Conservation (phyloP, 2,329 filamentous ascomycete genomes). For the Ascochyta clinopodiicola region DNA sequence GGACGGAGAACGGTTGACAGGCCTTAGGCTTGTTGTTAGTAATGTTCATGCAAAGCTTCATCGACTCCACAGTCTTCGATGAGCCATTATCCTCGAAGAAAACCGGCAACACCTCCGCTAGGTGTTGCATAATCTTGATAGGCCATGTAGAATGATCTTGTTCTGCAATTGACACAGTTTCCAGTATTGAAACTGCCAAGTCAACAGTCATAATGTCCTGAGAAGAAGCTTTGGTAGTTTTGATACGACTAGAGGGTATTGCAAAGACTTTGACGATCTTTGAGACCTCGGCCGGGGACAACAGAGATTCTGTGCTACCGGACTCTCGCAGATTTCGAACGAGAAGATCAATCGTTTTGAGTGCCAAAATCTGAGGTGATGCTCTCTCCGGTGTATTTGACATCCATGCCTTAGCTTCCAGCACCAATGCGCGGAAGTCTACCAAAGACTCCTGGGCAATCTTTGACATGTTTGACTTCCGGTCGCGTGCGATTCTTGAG, state of each 20-base stretch:
- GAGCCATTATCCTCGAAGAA: conserved; percentile 30
- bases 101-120: conserved; percentile 55
- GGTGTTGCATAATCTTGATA: conserved; percentile 57
- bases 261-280: conserved; percentile 55
- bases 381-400: conserved; percentile 58
- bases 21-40: conserved; percentile 80
- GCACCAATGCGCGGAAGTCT: conserved; percentile 61
- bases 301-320: conserved; percentile 58
- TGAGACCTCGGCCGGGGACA: conserved; percentile 44
- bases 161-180: conserved; percentile 56
- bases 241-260: conserved; percentile 22
- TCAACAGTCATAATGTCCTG: conserved; percentile 43
- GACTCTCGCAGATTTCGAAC: conserved; percentile 59
- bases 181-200: conserved; percentile 59
- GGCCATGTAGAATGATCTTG: conserved; percentile 48
- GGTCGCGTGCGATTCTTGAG: conserved; percentile 65
- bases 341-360: conserved; percentile 68
- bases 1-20: conserved; percentile 70
- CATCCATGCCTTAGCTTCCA: conserved; percentile 67
- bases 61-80: conserved; percentile 52
- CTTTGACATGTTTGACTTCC: conserved; percentile 72
- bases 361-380: conserved; percentile 67
- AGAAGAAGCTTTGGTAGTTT: conserved; percentile 17
- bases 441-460: conserved; percentile 64
- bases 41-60: conserved; percentile 81